Evolutionary conservation across 306 rosid species (phyloP).

Genomic region (Trifolium fragiferum): DNA sequence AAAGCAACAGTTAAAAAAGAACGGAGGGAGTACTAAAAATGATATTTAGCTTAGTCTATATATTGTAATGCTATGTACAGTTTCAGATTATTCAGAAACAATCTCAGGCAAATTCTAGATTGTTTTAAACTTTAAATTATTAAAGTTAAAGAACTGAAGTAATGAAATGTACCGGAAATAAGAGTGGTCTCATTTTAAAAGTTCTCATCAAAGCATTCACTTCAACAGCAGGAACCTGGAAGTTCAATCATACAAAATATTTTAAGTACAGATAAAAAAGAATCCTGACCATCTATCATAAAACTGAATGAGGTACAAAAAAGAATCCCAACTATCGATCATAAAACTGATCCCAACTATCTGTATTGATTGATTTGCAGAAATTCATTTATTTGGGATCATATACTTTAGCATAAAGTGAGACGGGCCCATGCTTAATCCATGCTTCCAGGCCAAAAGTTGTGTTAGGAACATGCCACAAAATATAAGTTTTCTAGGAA

Average conservation of each 20-base stretch:
- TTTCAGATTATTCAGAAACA: conserved; percentile 5
- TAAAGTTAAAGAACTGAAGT: conserved; percentile 16
- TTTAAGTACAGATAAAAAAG: conserved; percentile 30
- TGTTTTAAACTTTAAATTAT: conserved; percentile 20
- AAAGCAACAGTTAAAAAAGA: neutral
- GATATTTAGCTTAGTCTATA: conserved; percentile 15
- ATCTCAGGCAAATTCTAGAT: conserved; percentile 10
- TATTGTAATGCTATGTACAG: neutral
- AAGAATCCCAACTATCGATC: neutral
- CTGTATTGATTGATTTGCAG: neutral
- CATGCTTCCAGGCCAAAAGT: too few species aligned
- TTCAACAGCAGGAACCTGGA: conserved; percentile 90
- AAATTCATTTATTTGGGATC: neutral
- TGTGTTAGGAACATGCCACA: conserved; percentile 1
- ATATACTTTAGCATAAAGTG: neutral
- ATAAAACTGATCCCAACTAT: neutral
- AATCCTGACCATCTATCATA: conserved; percentile 26
- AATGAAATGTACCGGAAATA: conserved; percentile 77
- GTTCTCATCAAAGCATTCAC: conserved; percentile 93
- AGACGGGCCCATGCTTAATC: too few species aligned
- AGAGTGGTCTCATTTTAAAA: conserved; percentile 89
- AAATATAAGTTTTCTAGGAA: neutral
- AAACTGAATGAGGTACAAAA: conserved; percentile 23
- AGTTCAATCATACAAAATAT: conserved; percentile 42
- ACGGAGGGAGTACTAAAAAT: neutral